A percentile compares a stretch with the other conserved stretches of the same genome.
Conservation (phyloP, 2,329 filamentous ascomycete genomes). For the Cytospora chrysosperma region DNA sequence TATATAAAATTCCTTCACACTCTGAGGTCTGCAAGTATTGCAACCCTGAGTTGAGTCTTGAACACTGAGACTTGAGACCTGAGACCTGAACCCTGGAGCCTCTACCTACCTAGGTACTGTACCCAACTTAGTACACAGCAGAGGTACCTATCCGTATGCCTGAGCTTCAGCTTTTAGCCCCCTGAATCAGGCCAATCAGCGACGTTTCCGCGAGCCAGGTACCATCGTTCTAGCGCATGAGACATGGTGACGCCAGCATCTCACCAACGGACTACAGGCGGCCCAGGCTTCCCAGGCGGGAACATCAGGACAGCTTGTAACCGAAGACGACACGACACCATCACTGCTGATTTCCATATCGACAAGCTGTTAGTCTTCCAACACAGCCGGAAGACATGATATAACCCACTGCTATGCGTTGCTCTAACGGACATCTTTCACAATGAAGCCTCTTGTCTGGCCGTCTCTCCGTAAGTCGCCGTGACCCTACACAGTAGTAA, state of each 20-base stretch:
- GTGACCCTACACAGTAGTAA: neutral
- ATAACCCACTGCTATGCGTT: conserved; percentile 24
- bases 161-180: neutral
- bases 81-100: neutral
- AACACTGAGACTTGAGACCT: neutral
- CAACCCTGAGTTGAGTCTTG: neutral
- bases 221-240: conserved; percentile 3
- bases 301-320: conserved; percentile 28
- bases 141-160: too few species aligned
- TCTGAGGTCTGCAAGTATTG: neutral
- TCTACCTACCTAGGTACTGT: too few species aligned
- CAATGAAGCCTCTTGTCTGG: conserved; percentile 23
- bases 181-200: conserved; percentile 12
- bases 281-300: neutral
- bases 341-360: neutral
- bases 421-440: conserved; percentile 9
- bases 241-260: conserved; percentile 2
- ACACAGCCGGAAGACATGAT: conserved; percentile 17
- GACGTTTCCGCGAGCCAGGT: neutral
- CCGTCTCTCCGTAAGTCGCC: conserved; percentile 41
- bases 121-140: too few species aligned
- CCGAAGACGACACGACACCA: neutral
- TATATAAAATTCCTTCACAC: neutral
- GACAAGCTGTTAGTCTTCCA: conserved; percentile 3
- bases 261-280: neutral